Evolutionary conservation across 73 alveolate genomes (phyloP).

Genomic region (Breviolum minutum): DNA sequence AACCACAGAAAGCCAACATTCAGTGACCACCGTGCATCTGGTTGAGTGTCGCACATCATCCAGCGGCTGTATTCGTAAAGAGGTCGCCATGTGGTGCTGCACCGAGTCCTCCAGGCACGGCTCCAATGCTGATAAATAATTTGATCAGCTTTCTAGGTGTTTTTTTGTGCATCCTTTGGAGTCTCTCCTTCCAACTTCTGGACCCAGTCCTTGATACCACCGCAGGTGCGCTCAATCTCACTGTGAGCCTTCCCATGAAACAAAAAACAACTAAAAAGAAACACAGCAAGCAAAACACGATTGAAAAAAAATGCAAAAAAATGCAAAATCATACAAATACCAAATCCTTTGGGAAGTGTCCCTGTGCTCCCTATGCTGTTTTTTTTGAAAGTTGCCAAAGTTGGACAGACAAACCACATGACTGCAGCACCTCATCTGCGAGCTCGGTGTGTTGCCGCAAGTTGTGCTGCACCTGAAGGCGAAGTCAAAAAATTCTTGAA

Average conservation of each 20-base stretch:
- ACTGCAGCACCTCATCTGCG: conserved; percentile 42
- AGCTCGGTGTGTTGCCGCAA: conserved; percentile 75
- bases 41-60: background rate
- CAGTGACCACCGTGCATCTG: too few relatives aligned
- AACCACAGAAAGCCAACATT: too few relatives aligned
- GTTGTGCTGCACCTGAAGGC: conserved; percentile 75
- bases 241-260: conserved; percentile 24
- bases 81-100: conserved; percentile 81
- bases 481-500: too few relatives aligned
- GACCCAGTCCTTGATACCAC: conserved; percentile 39
- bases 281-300: too few relatives aligned
- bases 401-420: too few relatives aligned
- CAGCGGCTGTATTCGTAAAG: conserved; percentile 49
- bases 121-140: too few relatives aligned
- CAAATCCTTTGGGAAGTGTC: too few relatives aligned
- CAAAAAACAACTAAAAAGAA: background rate
- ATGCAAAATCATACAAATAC: too few relatives aligned
- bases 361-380: too few relatives aligned
- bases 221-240: conserved; percentile 80
- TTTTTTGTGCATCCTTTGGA: background rate
- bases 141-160: too few relatives aligned
- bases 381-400: too few relatives aligned
- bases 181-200: background rate
- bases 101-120: conserved; percentile 14
- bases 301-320: too few relatives aligned